These are phyloP conservation scores for Hydnum rufescens DNA, from an alignment of 768 basidiomycete species.

Conservation along the genomic window DNA sequence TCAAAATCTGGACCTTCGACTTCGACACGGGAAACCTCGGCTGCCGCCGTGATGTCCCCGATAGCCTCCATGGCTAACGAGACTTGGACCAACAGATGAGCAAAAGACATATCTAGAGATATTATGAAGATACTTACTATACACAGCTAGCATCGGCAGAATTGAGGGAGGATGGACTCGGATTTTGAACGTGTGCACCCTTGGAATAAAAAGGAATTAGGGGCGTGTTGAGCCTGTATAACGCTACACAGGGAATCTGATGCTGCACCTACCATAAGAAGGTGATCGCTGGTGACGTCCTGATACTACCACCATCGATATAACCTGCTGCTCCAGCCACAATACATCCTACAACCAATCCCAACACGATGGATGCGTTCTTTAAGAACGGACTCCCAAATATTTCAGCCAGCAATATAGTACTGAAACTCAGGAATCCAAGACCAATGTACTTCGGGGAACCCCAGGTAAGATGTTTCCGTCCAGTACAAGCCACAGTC, in stretches of 20 bases:
- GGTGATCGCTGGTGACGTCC: conserved; percentile 52
- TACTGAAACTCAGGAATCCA: conserved; percentile 63
- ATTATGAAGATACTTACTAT: conserved; percentile 23
- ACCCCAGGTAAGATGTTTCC: conserved; percentile 34
- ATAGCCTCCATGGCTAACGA: conserved; percentile 69
- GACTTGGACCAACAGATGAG: conserved; percentile 21
- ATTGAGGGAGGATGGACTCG: conserved; percentile 52
- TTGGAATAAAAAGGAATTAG: conserved; percentile 12
- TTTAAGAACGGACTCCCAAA: conserved; percentile 75
- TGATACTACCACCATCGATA: conserved; percentile 45
- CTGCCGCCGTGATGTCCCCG: conserved; percentile 66
- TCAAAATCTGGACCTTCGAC: conserved; percentile 65
- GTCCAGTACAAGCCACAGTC: not conserved
- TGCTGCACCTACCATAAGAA: conserved; percentile 40
- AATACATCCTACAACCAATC: conserved; percentile 57
- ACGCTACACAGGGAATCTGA: too few species aligned
- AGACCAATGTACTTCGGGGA: conserved; percentile 71
- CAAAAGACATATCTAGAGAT: not conserved
- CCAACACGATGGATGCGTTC: conserved; percentile 57
- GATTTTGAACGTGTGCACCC: conserved; percentile 63
- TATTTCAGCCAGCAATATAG: conserved; percentile 59
- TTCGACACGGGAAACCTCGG: conserved; percentile 57
- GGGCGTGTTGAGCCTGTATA: not conserved
- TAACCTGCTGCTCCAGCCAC: conserved; percentile 66
- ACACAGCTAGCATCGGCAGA: conserved; percentile 40